phyloP scores from a whole-genome alignment of 495 filamentous ascomycete genomes.

The Cercophora sp. region DNA sequence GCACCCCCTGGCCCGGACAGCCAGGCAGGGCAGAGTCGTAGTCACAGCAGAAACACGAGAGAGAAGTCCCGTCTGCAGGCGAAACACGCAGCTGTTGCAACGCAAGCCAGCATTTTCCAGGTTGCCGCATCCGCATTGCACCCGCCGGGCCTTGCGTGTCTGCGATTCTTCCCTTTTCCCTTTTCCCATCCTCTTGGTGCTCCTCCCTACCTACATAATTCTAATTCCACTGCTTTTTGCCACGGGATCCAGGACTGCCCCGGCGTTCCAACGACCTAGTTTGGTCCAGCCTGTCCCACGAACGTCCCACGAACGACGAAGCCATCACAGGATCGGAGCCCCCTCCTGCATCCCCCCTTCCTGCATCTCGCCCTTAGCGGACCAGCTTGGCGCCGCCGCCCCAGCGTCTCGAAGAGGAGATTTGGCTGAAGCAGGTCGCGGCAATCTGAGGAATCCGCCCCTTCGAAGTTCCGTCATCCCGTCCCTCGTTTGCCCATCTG shows the following conservation, averaged over 20 bases:
- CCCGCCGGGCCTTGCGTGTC: constrained; percentile 12
- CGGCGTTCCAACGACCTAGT: too few relatives aligned
- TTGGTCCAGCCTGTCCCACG: constrained; percentile 11
- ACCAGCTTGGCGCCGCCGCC: constrained; percentile 11
- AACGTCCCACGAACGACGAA: constrained; percentile 2
- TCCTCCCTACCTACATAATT: constrained; percentile 11
- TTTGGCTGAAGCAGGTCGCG: constrained; percentile 14
- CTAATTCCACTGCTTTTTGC: constrained; percentile 12
- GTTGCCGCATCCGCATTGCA: constrained; percentile 11
- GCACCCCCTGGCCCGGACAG: constrained; percentile 4
- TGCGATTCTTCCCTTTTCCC: background rate
- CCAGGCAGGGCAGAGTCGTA: constrained; percentile 1
- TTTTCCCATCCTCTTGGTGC: background rate
- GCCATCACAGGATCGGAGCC: constrained; percentile 1
- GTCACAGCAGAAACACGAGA: constrained; percentile 13
- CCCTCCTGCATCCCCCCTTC: background rate
- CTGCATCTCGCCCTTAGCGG: constrained; percentile 5
- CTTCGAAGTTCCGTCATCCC: too few relatives aligned
- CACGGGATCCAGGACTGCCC: constrained; percentile 1
- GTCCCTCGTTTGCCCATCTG: background rate
- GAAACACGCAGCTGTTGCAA: constrained; percentile 18
- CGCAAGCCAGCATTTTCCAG: constrained; percentile 14
- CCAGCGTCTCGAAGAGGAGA: constrained; percentile 8
- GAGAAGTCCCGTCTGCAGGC: constrained; percentile 12
- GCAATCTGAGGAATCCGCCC: too few relatives aligned